These are phyloP conservation scores for Kwoniella botswanensis DNA, from an alignment of 768 basidiomycete species.

Conservation along the genomic window DNA sequence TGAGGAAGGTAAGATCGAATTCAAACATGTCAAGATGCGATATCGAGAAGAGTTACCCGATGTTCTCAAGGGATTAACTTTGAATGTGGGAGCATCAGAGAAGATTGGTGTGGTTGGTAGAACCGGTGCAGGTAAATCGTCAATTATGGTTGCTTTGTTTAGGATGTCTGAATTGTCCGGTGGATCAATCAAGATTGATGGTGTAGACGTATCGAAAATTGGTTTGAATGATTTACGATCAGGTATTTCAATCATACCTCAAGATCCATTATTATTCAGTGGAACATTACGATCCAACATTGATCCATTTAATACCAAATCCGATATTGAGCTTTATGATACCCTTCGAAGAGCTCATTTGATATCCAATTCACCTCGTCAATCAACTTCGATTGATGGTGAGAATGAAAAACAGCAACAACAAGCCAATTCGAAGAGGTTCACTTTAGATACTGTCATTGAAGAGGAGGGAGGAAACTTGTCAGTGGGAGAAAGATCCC, in stretches of 20 bases:
- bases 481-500: constrained; percentile 74
- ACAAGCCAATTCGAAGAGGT: constrained; percentile 56
- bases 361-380: constrained; percentile 1
- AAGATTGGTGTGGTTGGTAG: constrained; percentile 90
- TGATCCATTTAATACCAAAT: constrained; percentile 82
- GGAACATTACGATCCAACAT: constrained; percentile 74
- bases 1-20: constrained; percentile 69
- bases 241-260: constrained; percentile 68
- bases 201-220: constrained; percentile 78
- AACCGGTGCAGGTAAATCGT: constrained; percentile 81
- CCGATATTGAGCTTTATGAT: constrained; percentile 85
- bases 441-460: constrained; percentile 79
- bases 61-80: constrained; percentile 79
- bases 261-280: constrained; percentile 65
- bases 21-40: constrained; percentile 75
- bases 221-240: constrained; percentile 71
- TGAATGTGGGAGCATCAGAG: constrained; percentile 75
- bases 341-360: constrained; percentile 84
- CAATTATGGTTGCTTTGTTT: constrained; percentile 85
- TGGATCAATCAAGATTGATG: constrained; percentile 79
- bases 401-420: background rate
- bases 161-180: constrained; percentile 78
- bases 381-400: background rate
- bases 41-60: constrained; percentile 87
- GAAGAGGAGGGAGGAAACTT: constrained; percentile 87